Base-by-base conservation (phyloP, 2,329 filamentous ascomycete species). In the Paramyrothecium roridum region DNA sequence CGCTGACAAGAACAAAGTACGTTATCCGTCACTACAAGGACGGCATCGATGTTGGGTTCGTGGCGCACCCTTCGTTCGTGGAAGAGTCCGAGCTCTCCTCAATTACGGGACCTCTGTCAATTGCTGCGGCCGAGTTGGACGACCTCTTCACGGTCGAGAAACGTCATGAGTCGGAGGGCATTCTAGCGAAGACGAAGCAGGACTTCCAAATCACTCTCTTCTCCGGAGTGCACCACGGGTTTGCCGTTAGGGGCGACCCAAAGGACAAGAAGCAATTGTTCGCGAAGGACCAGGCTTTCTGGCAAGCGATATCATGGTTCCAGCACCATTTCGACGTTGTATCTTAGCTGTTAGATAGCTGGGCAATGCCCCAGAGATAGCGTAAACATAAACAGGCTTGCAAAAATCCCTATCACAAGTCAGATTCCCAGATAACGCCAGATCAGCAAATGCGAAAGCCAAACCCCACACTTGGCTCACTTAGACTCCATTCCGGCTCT, bases 241-340 rank as follows among this genome's bases (percentile, higher is more conserved):
- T 95, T 65, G 79, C 86, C 10, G 86, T 92, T 2, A 83, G 90
- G 54, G 80, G 78, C 26, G 88, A 95, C 67, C 56, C 80, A 33
- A 79, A 65, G 57, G 79, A 85, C 59, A 80, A 79, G 68, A 60
- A 76, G 48, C 70, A 82, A 65, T 85, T 81, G 69, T 93, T 82
- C 64, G 87, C 89, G 40, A 93, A 91, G 80, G 89, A 96, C 74
- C 84, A 88, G 73, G 90, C 91, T 6, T 95, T 95, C 68, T 65
- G 80, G 60, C 91, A 95, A 78, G 90, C 90, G 37, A 78, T 92
- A 52, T 70, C 77, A 52, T 96, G 91, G 91, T 92, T 96, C 62
- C 81, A 89, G 61, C 50, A 61, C 48, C 17, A 43, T 26, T n/a
- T 45, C 23, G 50, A 30, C 26, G 6, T 49, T 49, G 47, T 30